These are phyloP conservation scores for Ajuga chamaepitys DNA, from an alignment of 257 asterid genomes.

Conservation along the genomic window DNA sequence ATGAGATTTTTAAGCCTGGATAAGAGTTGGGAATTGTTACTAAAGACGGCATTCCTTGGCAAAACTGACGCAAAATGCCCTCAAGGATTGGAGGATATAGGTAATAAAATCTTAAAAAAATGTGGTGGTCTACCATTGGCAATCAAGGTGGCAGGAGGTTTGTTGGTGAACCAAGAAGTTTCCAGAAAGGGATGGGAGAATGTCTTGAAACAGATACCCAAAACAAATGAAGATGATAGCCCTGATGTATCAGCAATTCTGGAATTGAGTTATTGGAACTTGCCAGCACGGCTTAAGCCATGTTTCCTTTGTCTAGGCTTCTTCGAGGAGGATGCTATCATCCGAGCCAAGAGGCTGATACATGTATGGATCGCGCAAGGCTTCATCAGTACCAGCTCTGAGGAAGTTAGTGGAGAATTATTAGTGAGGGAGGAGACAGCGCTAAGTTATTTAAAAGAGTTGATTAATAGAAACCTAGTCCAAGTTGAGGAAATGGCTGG, in stretches of 20 bases:
- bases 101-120: slow-evolving; percentile 9
- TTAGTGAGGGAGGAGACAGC: slow-evolving; percentile 24
- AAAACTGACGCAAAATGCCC: not conserved
- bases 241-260: not conserved
- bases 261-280: slow-evolving; percentile 18
- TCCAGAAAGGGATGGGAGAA: slow-evolving; percentile 17
- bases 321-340: slow-evolving; percentile 6
- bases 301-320: slow-evolving; percentile 20
- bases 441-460: slow-evolving; percentile 16
- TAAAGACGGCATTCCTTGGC: slow-evolving; percentile 10
- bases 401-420: not conserved
- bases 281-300: slow-evolving; percentile 16
- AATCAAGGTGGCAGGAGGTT: slow-evolving; percentile 14
- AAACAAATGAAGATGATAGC: too few species aligned
- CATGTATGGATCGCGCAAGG: slow-evolving; percentile 30
- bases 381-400: too few species aligned
- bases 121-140: slow-evolving; percentile 26
- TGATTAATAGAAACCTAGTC: slow-evolving; percentile 19
- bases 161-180: not conserved
- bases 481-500: slow-evolving; percentile 4
- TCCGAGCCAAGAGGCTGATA: slow-evolving; percentile 15
- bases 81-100: slow-evolving; percentile 2
- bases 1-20: not conserved
- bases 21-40: slow-evolving; percentile 26
- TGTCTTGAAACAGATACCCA: not conserved